Conservation (phyloP, 2,329 filamentous ascomycete species). For the Ceratocystis lukuohia region DNA sequence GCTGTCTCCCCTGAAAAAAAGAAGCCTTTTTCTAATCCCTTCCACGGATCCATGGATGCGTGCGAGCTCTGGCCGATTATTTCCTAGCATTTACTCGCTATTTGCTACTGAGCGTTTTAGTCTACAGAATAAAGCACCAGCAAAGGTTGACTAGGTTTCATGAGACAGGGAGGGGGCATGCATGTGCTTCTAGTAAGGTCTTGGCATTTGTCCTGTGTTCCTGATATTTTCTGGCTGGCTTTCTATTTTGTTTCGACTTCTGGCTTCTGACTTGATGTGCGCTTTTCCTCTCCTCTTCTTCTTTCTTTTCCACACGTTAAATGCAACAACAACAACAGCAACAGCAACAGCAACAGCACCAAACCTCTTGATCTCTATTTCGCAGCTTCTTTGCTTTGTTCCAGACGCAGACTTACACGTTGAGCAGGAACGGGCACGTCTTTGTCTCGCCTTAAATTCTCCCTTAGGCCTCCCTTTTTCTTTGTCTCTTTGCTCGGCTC, state of each 20-base stretch:
- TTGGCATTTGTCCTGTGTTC: neutral
- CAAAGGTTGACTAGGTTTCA: conserved; percentile 5
- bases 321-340: neutral
- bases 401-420: neutral
- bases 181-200: conserved; percentile 4
- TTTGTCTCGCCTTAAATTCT: neutral
- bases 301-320: neutral
- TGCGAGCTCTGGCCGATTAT: neutral
- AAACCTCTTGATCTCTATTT: neutral
- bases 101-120: conserved; percentile 7
- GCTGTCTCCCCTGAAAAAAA: conserved; percentile 3
- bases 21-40: conserved; percentile 4
- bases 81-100: neutral
- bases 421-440: neutral
- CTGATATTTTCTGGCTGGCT: neutral
- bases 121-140: neutral
- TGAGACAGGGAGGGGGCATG: conserved; percentile 4
- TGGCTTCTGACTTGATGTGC: neutral
- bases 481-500: neutral
- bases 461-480: neutral
- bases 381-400: neutral
- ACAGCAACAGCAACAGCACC: no score
- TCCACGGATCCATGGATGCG: conserved; percentile 3
- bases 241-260: neutral
- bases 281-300: neutral